phyloP scores from a whole-genome alignment of 164 flowering plant genomes.

The Chimonanthus salicifolius region DNA sequence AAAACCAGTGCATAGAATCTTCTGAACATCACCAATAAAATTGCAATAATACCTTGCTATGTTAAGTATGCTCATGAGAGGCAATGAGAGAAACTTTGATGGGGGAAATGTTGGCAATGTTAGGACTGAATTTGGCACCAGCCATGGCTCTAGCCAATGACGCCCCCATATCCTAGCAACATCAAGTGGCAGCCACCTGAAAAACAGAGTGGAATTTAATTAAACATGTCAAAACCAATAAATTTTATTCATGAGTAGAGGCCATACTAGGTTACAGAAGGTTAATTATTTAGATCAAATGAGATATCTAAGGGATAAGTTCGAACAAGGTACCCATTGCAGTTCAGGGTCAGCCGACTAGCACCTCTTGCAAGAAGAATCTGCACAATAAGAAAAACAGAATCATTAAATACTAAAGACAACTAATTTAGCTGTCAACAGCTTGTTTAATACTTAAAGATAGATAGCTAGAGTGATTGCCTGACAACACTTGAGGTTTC shows the following conservation, averaged over 20 bases:
- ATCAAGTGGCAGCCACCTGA: conserved; percentile 94
- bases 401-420: not conserved
- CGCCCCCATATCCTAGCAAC: conserved; percentile 97
- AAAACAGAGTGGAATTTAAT: conserved; percentile 1
- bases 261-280: not conserved
- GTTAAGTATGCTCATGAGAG: conserved; percentile 80
- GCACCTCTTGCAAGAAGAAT: conserved; percentile 92
- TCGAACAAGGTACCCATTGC: conserved; percentile 69
- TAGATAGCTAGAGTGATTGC: conserved; percentile 20
- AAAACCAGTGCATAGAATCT: not conserved
- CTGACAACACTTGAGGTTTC: conserved; percentile 96
- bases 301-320: not conserved
- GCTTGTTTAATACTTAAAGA: not conserved
- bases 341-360: conserved; percentile 66
- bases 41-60: conserved; percentile 70
- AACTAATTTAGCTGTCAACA: not conserved
- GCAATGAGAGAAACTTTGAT: conserved; percentile 75
- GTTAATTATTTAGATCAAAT: not conserved
- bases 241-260: not conserved
- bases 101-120: conserved; percentile 59
- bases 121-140: conserved; percentile 64
- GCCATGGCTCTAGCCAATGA: conserved; percentile 87
- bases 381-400: conserved; percentile 33
- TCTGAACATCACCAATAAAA: not conserved
- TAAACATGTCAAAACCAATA: not conserved